These are phyloP conservation scores for Voacanga thouarsii DNA, from an alignment of 257 asterid species.

Conservation along the genomic window DNA sequence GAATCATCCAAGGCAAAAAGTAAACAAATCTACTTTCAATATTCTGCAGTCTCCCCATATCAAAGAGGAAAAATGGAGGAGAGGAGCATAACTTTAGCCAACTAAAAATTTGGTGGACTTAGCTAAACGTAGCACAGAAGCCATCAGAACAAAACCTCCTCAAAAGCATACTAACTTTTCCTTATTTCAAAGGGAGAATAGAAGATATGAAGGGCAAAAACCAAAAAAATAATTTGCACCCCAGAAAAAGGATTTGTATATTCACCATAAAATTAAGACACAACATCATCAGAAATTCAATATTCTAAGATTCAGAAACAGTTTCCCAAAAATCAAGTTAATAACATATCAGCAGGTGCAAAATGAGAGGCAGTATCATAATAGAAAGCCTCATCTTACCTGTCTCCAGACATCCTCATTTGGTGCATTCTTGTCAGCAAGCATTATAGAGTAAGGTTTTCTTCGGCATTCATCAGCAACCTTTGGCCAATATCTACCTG, in stretches of 20 bases:
- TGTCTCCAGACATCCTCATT: conserved; percentile 92
- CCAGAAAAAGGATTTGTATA: neutral
- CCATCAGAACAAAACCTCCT: neutral
- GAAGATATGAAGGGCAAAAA: neutral
- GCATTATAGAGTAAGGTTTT: conserved; percentile 80
- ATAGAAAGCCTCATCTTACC: conserved; percentile 36
- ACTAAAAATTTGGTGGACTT: neutral
- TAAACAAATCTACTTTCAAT: neutral
- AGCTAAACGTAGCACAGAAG: neutral
- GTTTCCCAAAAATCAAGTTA: neutral
- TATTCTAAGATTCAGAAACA: neutral
- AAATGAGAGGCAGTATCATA: neutral
- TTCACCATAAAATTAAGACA: neutral
- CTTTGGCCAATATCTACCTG: conserved; percentile 85
- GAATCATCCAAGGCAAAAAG: neutral
- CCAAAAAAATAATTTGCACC: neutral
- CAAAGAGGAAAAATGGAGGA: neutral
- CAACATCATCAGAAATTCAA: neutral
- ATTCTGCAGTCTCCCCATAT: neutral
- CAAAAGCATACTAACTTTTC: neutral
- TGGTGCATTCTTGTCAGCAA: conserved; percentile 99
- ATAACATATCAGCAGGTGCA: neutral
- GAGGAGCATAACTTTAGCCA: neutral
- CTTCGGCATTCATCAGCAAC: conserved; percentile 73
- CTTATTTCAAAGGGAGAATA: neutral